phyloP scores from a whole-genome alignment of 345 rosid species.

The Moringa oleifera region DNA sequence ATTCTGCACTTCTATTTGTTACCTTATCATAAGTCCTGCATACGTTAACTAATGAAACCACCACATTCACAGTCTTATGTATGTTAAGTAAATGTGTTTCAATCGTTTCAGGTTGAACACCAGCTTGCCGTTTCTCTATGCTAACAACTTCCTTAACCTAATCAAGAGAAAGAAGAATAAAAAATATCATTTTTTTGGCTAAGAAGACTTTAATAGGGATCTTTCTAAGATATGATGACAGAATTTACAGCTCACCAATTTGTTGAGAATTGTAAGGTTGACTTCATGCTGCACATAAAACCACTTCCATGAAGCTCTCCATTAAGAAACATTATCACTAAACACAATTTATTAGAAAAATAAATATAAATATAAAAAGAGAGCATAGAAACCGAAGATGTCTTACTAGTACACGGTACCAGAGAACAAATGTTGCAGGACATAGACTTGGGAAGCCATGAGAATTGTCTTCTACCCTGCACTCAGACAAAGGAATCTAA shows the following conservation, averaged over 20 bases:
- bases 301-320: constrained; percentile 14
- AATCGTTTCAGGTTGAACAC: constrained; percentile 33
- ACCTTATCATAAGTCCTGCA: constrained; percentile 73
- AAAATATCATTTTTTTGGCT: constrained; percentile 3
- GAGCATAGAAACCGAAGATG: constrained; percentile 7
- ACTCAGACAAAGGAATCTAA: constrained; percentile 40
- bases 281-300: constrained; percentile 66
- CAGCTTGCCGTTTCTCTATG: constrained; percentile 34
- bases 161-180: constrained; percentile 11
- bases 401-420: constrained; percentile 74
- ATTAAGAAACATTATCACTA: background rate
- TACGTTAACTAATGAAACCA: constrained; percentile 67
- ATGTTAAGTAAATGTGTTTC: constrained; percentile 39
- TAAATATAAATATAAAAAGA: background rate
- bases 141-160: constrained; percentile 52
- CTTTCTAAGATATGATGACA: constrained; percentile 2
- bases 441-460: constrained; percentile 54
- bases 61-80: constrained; percentile 55
- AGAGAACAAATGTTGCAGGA: constrained; percentile 60
- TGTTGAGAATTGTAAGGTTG: constrained; percentile 52
- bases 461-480: constrained; percentile 34
- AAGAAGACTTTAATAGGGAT: constrained; percentile 1
- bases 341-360: too few relatives aligned
- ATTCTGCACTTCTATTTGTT: constrained; percentile 11
- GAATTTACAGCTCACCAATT: constrained; percentile 41